These are phyloP conservation scores for Auricularia heimuer DNA, from an alignment of 768 basidiomycete species.

Conservation along the genomic window DNA sequence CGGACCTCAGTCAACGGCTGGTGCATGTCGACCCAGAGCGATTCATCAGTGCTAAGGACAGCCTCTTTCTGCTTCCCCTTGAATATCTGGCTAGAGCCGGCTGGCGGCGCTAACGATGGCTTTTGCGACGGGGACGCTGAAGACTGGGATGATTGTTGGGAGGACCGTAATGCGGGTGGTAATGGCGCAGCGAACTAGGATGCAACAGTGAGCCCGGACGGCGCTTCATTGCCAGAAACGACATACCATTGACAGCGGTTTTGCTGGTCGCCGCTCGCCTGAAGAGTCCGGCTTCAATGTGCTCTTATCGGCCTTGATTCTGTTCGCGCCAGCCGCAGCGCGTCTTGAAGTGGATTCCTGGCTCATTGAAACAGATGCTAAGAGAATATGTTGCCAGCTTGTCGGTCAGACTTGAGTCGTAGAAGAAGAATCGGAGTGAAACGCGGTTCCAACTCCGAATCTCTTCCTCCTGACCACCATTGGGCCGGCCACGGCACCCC, in stretches of 20 bases:
- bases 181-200: not conserved
- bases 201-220: not conserved
- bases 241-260: not conserved
- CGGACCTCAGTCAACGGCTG: constrained; percentile 27
- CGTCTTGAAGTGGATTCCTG: not conserved
- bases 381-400: too few species aligned
- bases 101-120: not conserved
- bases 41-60: not conserved
- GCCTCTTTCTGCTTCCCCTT: constrained; percentile 8
- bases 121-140: too few species aligned
- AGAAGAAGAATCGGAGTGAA: too few species aligned
- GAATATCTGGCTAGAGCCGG: not conserved
- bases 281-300: not conserved
- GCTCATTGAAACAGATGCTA: not conserved
- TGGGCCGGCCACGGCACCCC: too few species aligned
- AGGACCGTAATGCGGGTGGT: not conserved
- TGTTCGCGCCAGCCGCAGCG: not conserved
- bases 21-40: constrained; percentile 9
- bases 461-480: too few species aligned
- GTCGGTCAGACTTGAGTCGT: too few species aligned
- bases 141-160: not conserved
- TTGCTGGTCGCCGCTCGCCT: not conserved
- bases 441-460: too few species aligned
- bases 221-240: not conserved
- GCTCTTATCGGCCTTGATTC: not conserved